A percentile compares a stretch with the other conserved stretches of the same genome.
phyloP scores from a whole-genome alignment of 2,329 filamentous ascomycete genomes.

The Arthrobotrys sphaeroides region DNA sequence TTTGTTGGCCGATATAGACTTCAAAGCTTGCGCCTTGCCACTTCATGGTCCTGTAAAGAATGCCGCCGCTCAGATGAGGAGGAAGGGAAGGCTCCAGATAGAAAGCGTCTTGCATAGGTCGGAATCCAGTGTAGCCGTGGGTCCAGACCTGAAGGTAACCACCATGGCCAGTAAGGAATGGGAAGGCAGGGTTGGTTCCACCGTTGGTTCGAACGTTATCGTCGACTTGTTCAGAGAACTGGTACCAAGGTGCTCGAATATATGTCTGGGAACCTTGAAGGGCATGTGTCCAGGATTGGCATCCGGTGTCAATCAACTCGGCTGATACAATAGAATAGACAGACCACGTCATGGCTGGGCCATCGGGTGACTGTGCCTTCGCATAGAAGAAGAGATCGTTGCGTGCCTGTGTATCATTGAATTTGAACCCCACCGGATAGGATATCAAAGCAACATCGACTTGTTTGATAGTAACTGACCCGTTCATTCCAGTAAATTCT shows the following conservation, averaged over 20 bases:
- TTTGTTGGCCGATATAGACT: constrained; percentile 58
- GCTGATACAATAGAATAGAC: constrained; percentile 75
- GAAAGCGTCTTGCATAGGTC: constrained; percentile 69
- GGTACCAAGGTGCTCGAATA: constrained; percentile 73
- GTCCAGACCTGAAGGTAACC: constrained; percentile 74
- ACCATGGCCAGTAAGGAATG: constrained; percentile 76
- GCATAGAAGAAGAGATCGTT: constrained; percentile 75
- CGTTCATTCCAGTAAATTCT: constrained; percentile 74
- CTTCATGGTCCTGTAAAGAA: constrained; percentile 57
- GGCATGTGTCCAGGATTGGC: constrained; percentile 74
- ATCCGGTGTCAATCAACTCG: constrained; percentile 72
- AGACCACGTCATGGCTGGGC: constrained; percentile 77
- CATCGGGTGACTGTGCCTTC: constrained; percentile 73
- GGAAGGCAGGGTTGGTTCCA: constrained; percentile 74
- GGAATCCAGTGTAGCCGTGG: constrained; percentile 74
- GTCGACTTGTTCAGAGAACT: constrained; percentile 74
- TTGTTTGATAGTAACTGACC: constrained; percentile 73
- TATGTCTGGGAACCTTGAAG: constrained; percentile 73
- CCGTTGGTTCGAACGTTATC: constrained; percentile 71
- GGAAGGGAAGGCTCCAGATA: constrained; percentile 73
- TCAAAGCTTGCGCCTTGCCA: constrained; percentile 57
- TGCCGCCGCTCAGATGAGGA: constrained; percentile 67
- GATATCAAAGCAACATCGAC: constrained; percentile 75
- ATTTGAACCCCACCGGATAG: constrained; percentile 71
- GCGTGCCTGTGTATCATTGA: constrained; percentile 67